These are phyloP conservation scores for Penicillium paradoxum DNA, from an alignment of 495 filamentous ascomycete genomes.

Conservation along the genomic window DNA sequence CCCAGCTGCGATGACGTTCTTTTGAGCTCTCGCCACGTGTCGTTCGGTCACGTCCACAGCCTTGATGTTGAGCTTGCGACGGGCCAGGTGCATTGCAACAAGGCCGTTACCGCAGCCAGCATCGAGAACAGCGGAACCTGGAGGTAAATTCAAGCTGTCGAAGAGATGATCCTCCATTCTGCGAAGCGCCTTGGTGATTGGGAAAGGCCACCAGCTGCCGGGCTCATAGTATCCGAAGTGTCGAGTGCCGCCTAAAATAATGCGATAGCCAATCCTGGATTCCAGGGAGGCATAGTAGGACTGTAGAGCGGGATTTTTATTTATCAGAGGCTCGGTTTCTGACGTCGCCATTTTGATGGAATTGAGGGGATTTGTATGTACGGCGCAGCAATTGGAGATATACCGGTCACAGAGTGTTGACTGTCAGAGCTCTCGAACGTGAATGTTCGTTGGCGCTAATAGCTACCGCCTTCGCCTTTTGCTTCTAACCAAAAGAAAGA, in stretches of 20 bases:
- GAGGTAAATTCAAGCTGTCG: conserved; percentile 29
- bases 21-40: conserved; percentile 41
- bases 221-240: not conserved
- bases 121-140: conserved; percentile 42
- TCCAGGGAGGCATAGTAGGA: not conserved
- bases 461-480: too few species aligned
- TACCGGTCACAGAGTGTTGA: too few species aligned
- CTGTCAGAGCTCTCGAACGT: too few species aligned
- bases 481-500: too few species aligned
- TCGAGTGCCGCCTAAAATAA: not conserved
- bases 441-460: too few species aligned
- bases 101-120: conserved; percentile 49
- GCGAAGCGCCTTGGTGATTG: not conserved
- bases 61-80: conserved; percentile 32
- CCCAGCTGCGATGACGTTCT: conserved; percentile 23
- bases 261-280: not conserved
- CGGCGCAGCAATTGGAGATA: too few species aligned
- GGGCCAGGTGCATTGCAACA: conserved; percentile 46
- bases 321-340: not conserved
- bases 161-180: conserved; percentile 47
- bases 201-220: not conserved
- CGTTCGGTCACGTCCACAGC: conserved; percentile 50
- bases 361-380: too few species aligned
- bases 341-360: not conserved
- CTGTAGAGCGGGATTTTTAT: not conserved